These are phyloP conservation scores for Chenopodium quinoa DNA, from an alignment of 148 eudicot genomes.

Conservation along the genomic window DNA sequence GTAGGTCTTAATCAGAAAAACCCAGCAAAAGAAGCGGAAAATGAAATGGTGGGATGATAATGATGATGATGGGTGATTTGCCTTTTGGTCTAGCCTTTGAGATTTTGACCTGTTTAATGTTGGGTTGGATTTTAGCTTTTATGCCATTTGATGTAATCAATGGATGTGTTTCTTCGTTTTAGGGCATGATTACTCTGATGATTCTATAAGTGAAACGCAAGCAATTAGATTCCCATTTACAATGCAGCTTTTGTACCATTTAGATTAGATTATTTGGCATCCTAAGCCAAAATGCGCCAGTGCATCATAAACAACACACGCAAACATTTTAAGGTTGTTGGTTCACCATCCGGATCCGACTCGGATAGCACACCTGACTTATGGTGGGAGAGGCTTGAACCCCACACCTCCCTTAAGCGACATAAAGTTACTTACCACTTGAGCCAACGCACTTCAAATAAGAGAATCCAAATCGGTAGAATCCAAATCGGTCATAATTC, in stretches of 20 bases:
- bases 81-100: not conserved
- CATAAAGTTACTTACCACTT: no score
- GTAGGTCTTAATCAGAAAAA: not conserved
- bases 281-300: no score
- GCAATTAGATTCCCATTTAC: conserved; percentile 20
- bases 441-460: no score
- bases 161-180: not conserved
- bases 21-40: not conserved
- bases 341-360: no score
- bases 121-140: not conserved
- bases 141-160: conserved; percentile 7
- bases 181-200: conserved; percentile 6
- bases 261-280: no score
- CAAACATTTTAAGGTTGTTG: not conserved
- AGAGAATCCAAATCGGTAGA: no score
- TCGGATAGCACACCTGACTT: no score
- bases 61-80: conserved; percentile 14
- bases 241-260: not conserved
- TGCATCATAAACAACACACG: not conserved
- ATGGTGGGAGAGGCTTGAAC: no score
- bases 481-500: no score
- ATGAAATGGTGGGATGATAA: not conserved
- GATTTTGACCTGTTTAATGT: not conserved
- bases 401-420: no score
- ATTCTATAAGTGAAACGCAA: conserved; percentile 27